A percentile compares a stretch with the other conserved stretches of the same genome.
Evolutionary conservation across 345 rosid genomes (phyloP).

Genomic region (Hypericum perforatum): DNA sequence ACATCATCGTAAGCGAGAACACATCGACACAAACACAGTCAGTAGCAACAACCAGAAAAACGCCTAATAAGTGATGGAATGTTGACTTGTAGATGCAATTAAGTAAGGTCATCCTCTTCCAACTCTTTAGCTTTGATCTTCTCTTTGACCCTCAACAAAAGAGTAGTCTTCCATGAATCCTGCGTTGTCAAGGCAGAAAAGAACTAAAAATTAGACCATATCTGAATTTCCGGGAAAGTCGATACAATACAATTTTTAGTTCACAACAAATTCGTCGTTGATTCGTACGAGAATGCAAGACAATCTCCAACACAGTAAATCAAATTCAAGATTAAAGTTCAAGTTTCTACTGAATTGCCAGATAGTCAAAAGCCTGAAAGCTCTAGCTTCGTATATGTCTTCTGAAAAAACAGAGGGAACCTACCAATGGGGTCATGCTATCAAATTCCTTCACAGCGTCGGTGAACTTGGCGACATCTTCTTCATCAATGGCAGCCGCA

Average conservation of each 20-base stretch:
- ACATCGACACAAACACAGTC: no score
- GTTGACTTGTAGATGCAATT: neutral
- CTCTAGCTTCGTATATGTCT: no score
- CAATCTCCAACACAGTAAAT: neutral
- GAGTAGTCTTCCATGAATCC: constrained; percentile 17
- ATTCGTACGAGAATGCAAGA: neutral
- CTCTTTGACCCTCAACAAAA: constrained; percentile 15
- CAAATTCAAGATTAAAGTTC: neutral
- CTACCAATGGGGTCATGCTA: constrained; percentile 18
- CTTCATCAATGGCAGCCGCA: constrained; percentile 18
- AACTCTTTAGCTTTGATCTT: constrained; percentile 15
- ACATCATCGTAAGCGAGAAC: no score
- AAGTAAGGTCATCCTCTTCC: constrained; percentile 23
- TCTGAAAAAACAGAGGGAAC: neutral
- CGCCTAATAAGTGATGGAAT: no score
- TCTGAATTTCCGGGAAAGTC: no score
- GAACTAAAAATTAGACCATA: no score
- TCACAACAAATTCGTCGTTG: no score
- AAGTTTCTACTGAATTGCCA: no score
- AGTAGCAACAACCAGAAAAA: no score
- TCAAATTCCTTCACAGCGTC: constrained; percentile 16
- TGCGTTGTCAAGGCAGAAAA: neutral
- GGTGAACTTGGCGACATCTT: constrained; percentile 19
- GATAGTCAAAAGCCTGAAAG: no score
- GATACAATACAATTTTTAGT: no score